Conservation (phyloP, 1,139 yeast genomes). For the Geotrichum klebahnii region DNA sequence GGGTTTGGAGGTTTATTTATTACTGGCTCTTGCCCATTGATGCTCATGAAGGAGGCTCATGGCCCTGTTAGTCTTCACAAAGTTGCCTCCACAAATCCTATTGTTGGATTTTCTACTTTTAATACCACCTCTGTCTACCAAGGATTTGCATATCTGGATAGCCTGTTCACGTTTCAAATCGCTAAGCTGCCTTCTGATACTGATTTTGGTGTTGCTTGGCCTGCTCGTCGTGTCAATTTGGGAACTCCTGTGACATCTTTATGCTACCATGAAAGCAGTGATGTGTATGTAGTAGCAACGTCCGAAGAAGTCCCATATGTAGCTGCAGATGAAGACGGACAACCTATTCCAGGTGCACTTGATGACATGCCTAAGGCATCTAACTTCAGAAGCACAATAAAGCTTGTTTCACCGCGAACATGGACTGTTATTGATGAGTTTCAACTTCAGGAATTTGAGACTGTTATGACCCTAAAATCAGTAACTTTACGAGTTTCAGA, state of each 20-base stretch:
- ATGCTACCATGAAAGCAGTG: conserved; percentile 66
- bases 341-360: conserved; percentile 56
- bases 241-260: conserved; percentile 67
- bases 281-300: conserved; percentile 64
- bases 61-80: conserved; percentile 65
- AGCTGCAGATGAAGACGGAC: conserved; percentile 73
- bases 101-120: conserved; percentile 31
- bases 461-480: conserved; percentile 56
- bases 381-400: conserved; percentile 57
- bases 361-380: conserved; percentile 50
- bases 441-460: conserved; percentile 63
- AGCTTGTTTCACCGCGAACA: conserved; percentile 64
- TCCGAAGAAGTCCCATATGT: conserved; percentile 56
- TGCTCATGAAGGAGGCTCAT: conserved; percentile 60
- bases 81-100: conserved; percentile 56
- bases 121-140: conserved; percentile 38
- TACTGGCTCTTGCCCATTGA: conserved; percentile 71
- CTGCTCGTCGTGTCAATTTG: conserved; percentile 49
- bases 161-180: conserved; percentile 66
- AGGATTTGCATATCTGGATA: conserved; percentile 72
- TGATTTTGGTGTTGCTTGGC: conserved; percentile 61
- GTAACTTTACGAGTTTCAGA: conserved; percentile 53
- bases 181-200: conserved; percentile 51
- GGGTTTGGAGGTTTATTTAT: conserved; percentile 37
- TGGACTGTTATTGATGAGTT: conserved; percentile 76